Base-by-base conservation (phyloP, 192 early-diverging fungal species). In the Obelidium mucronatum region DNA sequence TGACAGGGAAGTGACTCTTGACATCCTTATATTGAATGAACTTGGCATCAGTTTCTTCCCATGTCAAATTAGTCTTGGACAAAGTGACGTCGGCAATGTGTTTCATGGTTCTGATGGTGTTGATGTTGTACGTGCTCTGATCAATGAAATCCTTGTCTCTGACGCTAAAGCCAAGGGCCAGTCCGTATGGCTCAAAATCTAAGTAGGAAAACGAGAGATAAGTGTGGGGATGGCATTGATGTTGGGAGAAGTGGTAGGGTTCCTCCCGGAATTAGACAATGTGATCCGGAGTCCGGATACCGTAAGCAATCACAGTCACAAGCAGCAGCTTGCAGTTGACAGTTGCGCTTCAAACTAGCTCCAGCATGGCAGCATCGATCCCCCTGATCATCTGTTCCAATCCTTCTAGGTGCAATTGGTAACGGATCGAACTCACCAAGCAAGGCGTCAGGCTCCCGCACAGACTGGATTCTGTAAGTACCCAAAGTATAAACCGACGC, bases 111-210 rank as follows among this genome's bases (percentile, higher is more conserved):
- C 55, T 8, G 17, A 58, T 58, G 55, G 55, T 26, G 26, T 58
- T 58, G 24, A 58, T 26, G 8, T 58, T 8, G 30, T 22, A 58
- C 24, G 55, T 6, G 22, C 22, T 22, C 5, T 24, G 55, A 8
- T 11, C 6, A 6, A 0, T 58, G 24, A 31, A 58, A 8, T 58
- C 55, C 24, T 24, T 58, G 30, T 58, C 55, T 22, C 55, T 11
- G 17, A 58, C 55, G 26, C 6, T 22, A 26, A 58, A 58, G 5
- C 55, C 55, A 8, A 58, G 30, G 5, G 55, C 22, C 5, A 22
- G 26, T 8, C 55, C 55, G 24, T 58, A 58, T 28, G 55, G 55
- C 26, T 58, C 55, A 58, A 58, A 58, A 58, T 58, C 55, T 58
- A 58, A 58, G n/a, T n/a, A n/a, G n/a, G n/a, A n/a, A n/a, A n/a